These are phyloP conservation scores for Diplotaxis tenuifolia DNA, from an alignment of 345 rosid species.

Conservation along the genomic window DNA sequence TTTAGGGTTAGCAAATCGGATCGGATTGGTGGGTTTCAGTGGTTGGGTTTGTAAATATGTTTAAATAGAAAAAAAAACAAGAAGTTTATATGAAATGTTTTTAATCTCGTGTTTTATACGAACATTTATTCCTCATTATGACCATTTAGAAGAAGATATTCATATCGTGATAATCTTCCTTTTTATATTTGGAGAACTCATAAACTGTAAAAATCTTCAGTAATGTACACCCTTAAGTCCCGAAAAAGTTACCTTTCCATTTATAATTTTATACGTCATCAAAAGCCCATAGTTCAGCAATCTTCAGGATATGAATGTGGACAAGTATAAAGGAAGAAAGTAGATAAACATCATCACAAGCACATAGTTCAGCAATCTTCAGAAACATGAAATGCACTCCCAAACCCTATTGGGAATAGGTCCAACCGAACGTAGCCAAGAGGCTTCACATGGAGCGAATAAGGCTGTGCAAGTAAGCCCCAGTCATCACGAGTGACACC, in stretches of 20 bases:
- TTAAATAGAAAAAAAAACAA: background rate
- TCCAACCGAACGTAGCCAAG: background rate
- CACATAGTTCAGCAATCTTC: background rate
- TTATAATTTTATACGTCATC: too few relatives aligned
- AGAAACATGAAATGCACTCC: background rate
- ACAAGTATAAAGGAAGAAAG: background rate
- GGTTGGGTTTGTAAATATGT: background rate
- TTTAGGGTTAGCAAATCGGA: background rate
- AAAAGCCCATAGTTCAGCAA: too few relatives aligned
- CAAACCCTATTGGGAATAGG: background rate
- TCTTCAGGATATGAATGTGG: too few relatives aligned
- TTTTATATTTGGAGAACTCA: too few relatives aligned
- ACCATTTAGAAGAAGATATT: too few relatives aligned
- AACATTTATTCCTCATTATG: too few relatives aligned
- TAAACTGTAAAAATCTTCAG: too few relatives aligned
- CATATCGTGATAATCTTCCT: too few relatives aligned
- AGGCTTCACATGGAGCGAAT: conserved; percentile 41
- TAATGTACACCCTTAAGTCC: too few relatives aligned
- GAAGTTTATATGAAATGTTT: background rate
- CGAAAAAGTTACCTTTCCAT: too few relatives aligned
- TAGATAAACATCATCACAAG: background rate
- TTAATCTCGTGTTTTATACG: too few relatives aligned
- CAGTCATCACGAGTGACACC: conserved; percentile 75
- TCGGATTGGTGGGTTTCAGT: background rate
- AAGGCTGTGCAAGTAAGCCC: conserved; percentile 79